These are phyloP conservation scores for Globisporangium canariense DNA, from an alignment of 352 stramenopile genomes.

Conservation along the genomic window DNA sequence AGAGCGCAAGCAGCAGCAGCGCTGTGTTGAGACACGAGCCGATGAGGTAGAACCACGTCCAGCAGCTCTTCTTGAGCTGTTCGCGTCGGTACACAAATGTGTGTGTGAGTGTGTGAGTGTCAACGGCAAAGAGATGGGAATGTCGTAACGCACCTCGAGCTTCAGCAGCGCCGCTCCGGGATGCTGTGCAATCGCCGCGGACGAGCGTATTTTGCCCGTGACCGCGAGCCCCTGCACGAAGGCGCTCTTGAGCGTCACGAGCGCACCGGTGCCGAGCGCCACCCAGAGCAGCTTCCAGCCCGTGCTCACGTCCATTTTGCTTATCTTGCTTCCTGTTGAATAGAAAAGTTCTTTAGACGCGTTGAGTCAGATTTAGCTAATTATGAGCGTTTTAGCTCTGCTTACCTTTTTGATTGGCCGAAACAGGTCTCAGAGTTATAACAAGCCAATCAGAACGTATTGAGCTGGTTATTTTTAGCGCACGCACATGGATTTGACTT, in stretches of 20 bases:
- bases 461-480: neutral
- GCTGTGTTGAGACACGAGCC: constrained; percentile 46
- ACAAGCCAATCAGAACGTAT: neutral
- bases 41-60: constrained; percentile 74
- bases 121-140: too few species aligned
- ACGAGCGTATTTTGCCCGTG: constrained; percentile 39
- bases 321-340: too few species aligned
- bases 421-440: neutral
- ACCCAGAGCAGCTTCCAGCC: constrained; percentile 31
- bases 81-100: neutral
- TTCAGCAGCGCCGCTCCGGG: constrained; percentile 26
- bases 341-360: too few species aligned
- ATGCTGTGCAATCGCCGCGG: constrained; percentile 22
- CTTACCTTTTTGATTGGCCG: neutral
- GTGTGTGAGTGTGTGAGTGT: neutral
- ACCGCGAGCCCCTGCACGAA: constrained; percentile 40
- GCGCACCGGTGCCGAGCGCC: constrained; percentile 19
- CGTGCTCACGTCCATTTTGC: constrained; percentile 7
- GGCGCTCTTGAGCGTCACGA: constrained; percentile 32
- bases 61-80: constrained; percentile 45
- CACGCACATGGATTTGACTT: neutral
- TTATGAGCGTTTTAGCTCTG: neutral
- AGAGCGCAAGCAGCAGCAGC: constrained; percentile 25
- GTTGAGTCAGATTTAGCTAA: neutral
- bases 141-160: constrained; percentile 25